Conservation (phyloP, 805 yeast genomes). For the Wickerhamiella allomyrinae region DNA sequence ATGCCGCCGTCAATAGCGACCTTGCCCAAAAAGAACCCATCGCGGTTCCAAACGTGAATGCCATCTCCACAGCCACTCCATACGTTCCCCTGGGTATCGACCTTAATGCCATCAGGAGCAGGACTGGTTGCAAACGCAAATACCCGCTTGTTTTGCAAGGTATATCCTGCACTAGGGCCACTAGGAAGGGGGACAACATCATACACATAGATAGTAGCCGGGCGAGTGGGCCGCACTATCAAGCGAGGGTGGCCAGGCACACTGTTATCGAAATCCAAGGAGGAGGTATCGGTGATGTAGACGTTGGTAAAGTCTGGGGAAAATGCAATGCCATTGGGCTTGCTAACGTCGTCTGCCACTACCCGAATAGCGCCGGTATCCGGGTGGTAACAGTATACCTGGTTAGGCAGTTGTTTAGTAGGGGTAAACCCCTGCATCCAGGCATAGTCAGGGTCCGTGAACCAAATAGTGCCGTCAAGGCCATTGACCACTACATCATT, state of each 20-base stretch:
- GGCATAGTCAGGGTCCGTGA: constrained; percentile 21
- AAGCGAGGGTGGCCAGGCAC: background rate
- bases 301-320: constrained; percentile 27
- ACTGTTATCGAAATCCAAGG: background rate
- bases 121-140: constrained; percentile 20
- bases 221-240: constrained; percentile 2
- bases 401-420: constrained; percentile 15
- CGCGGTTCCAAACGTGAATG: constrained; percentile 19
- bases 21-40: constrained; percentile 19
- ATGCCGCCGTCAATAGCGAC: constrained; percentile 17
- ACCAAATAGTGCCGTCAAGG: constrained; percentile 20
- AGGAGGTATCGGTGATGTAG: constrained; percentile 35
- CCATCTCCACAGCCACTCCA: constrained; percentile 22
- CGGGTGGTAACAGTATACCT: constrained; percentile 31
- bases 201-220: constrained; percentile 19
- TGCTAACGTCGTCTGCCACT: constrained; percentile 30
- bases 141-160: constrained; percentile 16
- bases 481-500: constrained; percentile 20
- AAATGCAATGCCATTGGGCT: constrained; percentile 68
- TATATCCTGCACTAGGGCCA: background rate
- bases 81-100: constrained; percentile 18
- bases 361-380: constrained; percentile 14
- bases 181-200: constrained; percentile 15
- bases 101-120: constrained; percentile 22
- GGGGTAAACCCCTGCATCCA: constrained; percentile 10